Evolutionary conservation across 345 rosid genomes (phyloP), one percentile per base, ranked within the genome.

Genomic region (Syzygium oleosum): DNA sequence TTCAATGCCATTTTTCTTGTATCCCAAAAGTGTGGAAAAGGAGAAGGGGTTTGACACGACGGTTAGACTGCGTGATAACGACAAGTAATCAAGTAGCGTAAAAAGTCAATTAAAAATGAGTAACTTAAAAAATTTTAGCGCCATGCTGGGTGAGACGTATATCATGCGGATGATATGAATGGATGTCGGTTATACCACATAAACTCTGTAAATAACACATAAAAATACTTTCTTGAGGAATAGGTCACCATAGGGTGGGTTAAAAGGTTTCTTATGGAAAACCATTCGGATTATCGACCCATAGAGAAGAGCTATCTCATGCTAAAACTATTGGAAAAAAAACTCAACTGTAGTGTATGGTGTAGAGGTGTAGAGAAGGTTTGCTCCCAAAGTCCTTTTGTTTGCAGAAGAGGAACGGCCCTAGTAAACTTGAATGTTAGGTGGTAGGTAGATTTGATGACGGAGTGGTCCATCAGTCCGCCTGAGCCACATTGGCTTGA

Each of bases 151-250:
- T 25, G 29, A 59, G 65, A 59, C 25, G 31, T 12, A 61, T n/a
- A 27, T 27, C 1, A 3, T n/a, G 0, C 11, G 68, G 2, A 7
- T 61, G 34, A 61, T n/a, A 6, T 61, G 68, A 61, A 61, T 27
- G 16, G 13, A 27, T 4, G 0, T 61, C 2, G 16, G 17, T 61
- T 13, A n/a, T 1, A 29, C 12, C 13, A n/a, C 1, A 15, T 61
- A 27, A 0, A 27, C 0, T n/a, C 16, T 27, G 31, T 59, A 59
- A 14, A 12, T 0, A 59, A 59, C 65, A 59, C 15, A 58, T 58
- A 59, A 59, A 59, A 25, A 59, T 25, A 25, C 65, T 59, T 5
- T 11, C 65, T 25, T 6, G 29, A 59, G 31, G 23, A 59, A 2
- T 6, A 5, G 31, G 31, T 3, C 12, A 56, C n/a, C n/a, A 4